These are phyloP conservation scores for Austroboletus novae-zelandiae DNA, from an alignment of 1,284 basidiomycete species.

Conservation along the genomic window DNA sequence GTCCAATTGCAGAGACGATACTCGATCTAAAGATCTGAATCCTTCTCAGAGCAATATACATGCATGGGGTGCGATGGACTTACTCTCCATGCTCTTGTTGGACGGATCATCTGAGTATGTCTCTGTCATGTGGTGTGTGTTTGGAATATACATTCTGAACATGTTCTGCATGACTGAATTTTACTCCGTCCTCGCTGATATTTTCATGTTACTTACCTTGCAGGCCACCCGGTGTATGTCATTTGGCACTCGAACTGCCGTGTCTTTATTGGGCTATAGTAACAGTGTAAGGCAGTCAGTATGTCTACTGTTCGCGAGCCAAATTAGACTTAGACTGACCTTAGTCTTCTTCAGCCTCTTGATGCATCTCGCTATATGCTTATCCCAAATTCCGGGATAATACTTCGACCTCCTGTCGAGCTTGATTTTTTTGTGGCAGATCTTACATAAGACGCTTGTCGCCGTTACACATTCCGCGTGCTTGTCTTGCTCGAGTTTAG, in stretches of 20 bases:
- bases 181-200: too few species aligned
- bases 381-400: conserved; percentile 32
- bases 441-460: conserved; percentile 28
- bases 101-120: too few species aligned
- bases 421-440: conserved; percentile 29
- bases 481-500: conserved; percentile 30
- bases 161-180: too few species aligned
- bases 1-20: too few species aligned
- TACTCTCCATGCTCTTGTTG: too few species aligned
- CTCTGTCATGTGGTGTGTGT: too few species aligned
- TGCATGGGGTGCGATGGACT: too few species aligned
- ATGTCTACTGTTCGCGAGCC: background rate
- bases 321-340: conserved; percentile 18
- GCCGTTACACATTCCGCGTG: conserved; percentile 22
- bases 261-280: conserved; percentile 18
- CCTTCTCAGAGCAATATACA: too few species aligned
- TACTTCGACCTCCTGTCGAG: conserved; percentile 34
- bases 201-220: too few species aligned
- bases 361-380: conserved; percentile 30
- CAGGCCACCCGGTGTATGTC: too few species aligned
- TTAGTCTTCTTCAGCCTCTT: conserved; percentile 14
- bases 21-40: too few species aligned
- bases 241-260: background rate
- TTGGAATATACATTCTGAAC: too few species aligned
- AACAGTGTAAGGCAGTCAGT: conserved; percentile 16